Evolutionary conservation across 768 basidiomycete genomes (phyloP).

Genomic region (Pulveroboletus sp.): DNA sequence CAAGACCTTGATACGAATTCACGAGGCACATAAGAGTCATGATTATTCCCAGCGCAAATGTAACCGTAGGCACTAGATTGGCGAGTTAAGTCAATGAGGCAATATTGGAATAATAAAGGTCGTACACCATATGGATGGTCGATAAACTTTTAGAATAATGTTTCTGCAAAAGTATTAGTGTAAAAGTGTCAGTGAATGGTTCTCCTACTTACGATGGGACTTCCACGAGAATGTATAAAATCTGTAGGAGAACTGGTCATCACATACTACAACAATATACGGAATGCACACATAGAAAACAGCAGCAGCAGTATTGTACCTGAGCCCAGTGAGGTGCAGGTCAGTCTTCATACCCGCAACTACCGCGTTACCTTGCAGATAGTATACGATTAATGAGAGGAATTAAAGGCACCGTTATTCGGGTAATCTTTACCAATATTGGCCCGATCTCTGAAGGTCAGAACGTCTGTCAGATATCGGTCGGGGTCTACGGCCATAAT

Average conservation of each 20-base stretch:
- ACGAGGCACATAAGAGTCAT: slow-evolving; percentile 2
- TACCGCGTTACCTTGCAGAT: not conserved
- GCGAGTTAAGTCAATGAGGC: not conserved
- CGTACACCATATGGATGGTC: slow-evolving; percentile 3
- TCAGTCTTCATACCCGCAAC: not conserved
- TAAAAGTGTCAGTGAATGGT: too few species aligned
- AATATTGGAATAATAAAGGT: not conserved
- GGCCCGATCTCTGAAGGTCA: not conserved
- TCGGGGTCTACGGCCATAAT: not conserved
- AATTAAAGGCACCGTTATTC: too few species aligned
- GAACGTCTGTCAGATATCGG: not conserved
- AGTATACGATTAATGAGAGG: not conserved
- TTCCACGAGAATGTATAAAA: not conserved
- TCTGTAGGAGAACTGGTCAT: not conserved
- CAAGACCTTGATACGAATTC: too few species aligned
- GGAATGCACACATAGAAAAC: not conserved
- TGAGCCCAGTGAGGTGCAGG: not conserved
- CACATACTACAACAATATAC: not conserved
- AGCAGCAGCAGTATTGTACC: slow-evolving; percentile 1
- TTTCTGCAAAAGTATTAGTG: not conserved
- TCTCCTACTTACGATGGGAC: not conserved
- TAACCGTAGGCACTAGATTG: not conserved
- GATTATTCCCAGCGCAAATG: not conserved
- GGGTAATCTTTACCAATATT: not conserved
- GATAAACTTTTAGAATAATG: not conserved